phyloP scores from a whole-genome alignment of 805 yeast species.

The Myxozyma mucilagina region DNA sequence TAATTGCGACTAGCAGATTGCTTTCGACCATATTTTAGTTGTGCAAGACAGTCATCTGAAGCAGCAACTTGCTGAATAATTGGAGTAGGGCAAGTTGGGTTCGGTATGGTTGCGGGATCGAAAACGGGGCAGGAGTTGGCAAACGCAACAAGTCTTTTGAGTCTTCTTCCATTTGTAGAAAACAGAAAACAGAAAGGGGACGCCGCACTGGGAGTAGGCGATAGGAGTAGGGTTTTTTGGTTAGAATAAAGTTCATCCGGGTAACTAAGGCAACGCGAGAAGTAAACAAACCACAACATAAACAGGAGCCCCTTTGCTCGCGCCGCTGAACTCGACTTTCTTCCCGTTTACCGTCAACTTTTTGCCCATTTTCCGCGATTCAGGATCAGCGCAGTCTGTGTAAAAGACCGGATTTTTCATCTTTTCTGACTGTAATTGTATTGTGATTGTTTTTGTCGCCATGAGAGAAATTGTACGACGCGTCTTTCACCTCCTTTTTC shows the following conservation, averaged over 20 bases:
- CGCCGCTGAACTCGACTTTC: not conserved
- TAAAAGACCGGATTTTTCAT: not conserved
- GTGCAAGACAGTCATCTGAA: too few species aligned
- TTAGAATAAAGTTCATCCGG: not conserved
- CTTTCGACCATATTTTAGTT: too few species aligned
- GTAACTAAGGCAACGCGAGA: slow-evolving; percentile 14
- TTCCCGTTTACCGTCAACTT: not conserved
- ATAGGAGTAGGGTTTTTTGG: not conserved
- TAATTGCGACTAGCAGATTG: too few species aligned
- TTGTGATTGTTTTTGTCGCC: not conserved
- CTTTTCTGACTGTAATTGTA: not conserved
- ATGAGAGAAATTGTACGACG: slow-evolving; percentile 33
- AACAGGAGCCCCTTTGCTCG: slow-evolving; percentile 24
- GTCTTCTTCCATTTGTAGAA: too few species aligned
- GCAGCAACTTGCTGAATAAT: too few species aligned
- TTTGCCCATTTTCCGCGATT: not conserved
- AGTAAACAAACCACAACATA: slow-evolving; percentile 29
- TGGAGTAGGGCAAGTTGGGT: too few species aligned
- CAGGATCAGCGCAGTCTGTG: not conserved
- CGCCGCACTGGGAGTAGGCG: too few species aligned
- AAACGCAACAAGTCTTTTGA: too few species aligned
- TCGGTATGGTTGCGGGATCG: too few species aligned
- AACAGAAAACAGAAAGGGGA: too few species aligned
- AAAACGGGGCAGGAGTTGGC: too few species aligned
- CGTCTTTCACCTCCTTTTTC: slow-evolving; percentile 4